These are phyloP conservation scores for Diutina siamensis DNA, from an alignment of 1,139 yeast genomes.

Conservation along the genomic window DNA sequence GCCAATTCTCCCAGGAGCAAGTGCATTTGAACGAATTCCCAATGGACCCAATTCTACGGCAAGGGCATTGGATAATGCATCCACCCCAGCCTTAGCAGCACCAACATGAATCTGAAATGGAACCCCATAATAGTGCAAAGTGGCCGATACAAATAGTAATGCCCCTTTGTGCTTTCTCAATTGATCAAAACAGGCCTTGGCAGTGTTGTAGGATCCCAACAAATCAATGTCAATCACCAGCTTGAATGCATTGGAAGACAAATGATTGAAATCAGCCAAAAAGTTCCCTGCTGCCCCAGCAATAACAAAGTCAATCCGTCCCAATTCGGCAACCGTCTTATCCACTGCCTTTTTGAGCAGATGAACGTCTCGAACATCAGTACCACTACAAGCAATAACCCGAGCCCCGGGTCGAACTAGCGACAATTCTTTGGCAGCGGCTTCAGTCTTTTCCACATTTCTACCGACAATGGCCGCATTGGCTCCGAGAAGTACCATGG, in stretches of 20 bases:
- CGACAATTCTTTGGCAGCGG: constrained; percentile 56
- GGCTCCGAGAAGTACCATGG: constrained; percentile 72
- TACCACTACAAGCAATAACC: constrained; percentile 55
- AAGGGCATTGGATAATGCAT: constrained; percentile 68
- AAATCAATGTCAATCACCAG: constrained; percentile 77
- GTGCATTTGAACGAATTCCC: constrained; percentile 68
- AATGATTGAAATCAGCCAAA: constrained; percentile 62
- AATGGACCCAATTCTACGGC: constrained; percentile 86
- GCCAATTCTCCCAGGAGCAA: constrained; percentile 82
- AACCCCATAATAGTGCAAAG: constrained; percentile 76
- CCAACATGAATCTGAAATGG: constrained; percentile 83
- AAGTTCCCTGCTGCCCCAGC: constrained; percentile 97
- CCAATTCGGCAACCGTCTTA: constrained; percentile 51
- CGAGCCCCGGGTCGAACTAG: constrained; percentile 44
- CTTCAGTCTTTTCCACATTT: constrained; percentile 47
- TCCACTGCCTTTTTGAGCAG: constrained; percentile 52
- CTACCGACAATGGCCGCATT: constrained; percentile 80
- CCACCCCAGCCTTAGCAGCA: constrained; percentile 92
- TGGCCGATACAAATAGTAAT: constrained; percentile 70
- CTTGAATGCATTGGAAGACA: constrained; percentile 78
- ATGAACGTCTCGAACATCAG: constrained; percentile 65
- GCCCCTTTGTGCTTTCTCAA: constrained; percentile 56
- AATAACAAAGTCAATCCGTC: constrained; percentile 71
- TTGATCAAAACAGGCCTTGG: constrained; percentile 64
- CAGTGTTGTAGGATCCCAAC: constrained; percentile 78